These are phyloP conservation scores for Colletotrichum sp. DNA, from an alignment of 2,329 filamentous ascomycete genomes.

Conservation along the genomic window DNA sequence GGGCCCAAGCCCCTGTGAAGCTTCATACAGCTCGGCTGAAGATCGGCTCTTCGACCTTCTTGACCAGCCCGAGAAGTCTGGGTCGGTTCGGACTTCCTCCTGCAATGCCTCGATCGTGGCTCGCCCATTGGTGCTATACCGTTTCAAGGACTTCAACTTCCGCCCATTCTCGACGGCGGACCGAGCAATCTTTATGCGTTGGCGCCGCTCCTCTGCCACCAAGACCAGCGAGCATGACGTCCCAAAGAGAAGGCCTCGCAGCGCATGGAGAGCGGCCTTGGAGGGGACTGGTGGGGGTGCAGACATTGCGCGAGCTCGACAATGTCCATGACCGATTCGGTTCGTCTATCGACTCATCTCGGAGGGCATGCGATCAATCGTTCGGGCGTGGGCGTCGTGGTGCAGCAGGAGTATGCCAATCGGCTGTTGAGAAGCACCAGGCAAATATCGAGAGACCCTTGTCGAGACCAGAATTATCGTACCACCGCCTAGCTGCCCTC, in stretches of 20 bases:
- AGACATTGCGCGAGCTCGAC: conserved; percentile 40
- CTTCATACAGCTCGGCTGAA: neutral
- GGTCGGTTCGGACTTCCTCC: conserved; percentile 25
- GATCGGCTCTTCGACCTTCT: neutral
- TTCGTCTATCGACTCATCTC: conserved; percentile 6
- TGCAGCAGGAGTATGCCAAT: neutral
- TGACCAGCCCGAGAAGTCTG: conserved; percentile 29
- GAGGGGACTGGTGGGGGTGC: conserved; percentile 56
- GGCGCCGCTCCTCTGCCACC: conserved; percentile 61
- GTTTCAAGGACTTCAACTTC: conserved; percentile 48
- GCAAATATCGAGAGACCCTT: neutral
- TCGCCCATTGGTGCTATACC: conserved; percentile 28
- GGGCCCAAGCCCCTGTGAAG: neutral
- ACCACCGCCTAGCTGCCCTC: neutral
- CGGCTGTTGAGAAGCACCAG: neutral
- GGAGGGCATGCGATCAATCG: neutral
- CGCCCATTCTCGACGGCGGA: conserved; percentile 58
- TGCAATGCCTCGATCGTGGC: conserved; percentile 23
- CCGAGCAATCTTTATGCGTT: conserved; percentile 56
- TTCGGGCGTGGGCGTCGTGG: neutral
- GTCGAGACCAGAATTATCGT: neutral
- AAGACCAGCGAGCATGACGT: conserved; percentile 62
- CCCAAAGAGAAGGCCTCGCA: conserved; percentile 60
- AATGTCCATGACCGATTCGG: conserved; percentile 19
- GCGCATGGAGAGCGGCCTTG: conserved; percentile 59